phyloP scores from a whole-genome alignment of 2,329 filamentous ascomycete species.

The Fusarium pilosicola region DNA sequence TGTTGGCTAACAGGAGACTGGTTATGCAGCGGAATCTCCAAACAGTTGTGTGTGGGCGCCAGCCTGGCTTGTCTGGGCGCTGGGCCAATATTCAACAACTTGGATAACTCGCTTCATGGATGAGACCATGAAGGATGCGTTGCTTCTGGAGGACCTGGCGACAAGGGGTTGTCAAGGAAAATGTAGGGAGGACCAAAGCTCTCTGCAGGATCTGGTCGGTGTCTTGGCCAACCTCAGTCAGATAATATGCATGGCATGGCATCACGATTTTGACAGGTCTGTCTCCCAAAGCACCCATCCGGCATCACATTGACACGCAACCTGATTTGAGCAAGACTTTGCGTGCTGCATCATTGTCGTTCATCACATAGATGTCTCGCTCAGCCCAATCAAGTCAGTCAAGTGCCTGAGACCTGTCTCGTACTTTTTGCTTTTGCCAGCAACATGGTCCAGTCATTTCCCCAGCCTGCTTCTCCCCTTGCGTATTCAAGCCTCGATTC shows the following conservation, averaged over 20 bases:
- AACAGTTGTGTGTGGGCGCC: neutral
- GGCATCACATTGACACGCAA: neutral
- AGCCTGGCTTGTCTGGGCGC: neutral
- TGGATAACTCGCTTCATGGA: neutral
- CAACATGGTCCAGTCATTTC: slow-evolving; percentile 1
- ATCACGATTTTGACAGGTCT: neutral
- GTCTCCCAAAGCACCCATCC: neutral
- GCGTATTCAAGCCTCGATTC: slow-evolving; percentile 14
- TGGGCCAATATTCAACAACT: neutral
- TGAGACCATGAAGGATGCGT: neutral
- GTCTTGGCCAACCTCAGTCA: neutral
- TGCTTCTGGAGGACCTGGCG: neutral
- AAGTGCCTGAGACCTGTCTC: slow-evolving; percentile 32
- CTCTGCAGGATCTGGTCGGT: slow-evolving; percentile 6
- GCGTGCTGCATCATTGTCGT: neutral
- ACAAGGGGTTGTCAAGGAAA: neutral
- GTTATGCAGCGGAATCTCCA: slow-evolving; percentile 23
- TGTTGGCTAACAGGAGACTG: neutral
- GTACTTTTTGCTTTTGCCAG: slow-evolving; percentile 22
- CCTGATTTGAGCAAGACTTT: slow-evolving; percentile 1
- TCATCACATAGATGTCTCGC: neutral
- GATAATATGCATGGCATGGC: neutral
- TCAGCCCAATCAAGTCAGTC: slow-evolving; percentile 24
- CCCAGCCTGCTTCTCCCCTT: slow-evolving; percentile 19
- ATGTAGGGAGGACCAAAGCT: slow-evolving; percentile 10